Evolutionary conservation across 2,329 filamentous ascomycete genomes (phyloP), one percentile per base, ranked within the genome.

Genomic region (Aspergillus sclerotialis): DNA sequence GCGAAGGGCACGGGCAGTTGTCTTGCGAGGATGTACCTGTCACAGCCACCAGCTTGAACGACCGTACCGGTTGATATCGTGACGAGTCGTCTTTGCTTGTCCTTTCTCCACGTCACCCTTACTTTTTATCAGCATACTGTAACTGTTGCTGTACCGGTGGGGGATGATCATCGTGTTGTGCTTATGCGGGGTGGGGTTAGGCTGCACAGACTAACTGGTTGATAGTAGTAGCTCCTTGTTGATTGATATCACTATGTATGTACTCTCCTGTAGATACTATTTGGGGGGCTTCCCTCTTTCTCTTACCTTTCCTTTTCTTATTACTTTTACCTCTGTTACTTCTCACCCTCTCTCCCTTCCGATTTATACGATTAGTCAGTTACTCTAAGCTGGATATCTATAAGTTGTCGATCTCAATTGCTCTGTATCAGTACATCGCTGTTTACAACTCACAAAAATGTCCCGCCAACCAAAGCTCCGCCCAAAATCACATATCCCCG

Each of bases 391-490:
- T n/a, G n/a, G n/a, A n/a, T n/a, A n/a, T n/a, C n/a, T n/a, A n/a
- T n/a, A n/a, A n/a, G n/a, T n/a, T n/a, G n/a, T n/a, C n/a, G n/a
- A n/a, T n/a, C n/a, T n/a, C n/a, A n/a, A n/a, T n/a, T n/a, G n/a
- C n/a, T n/a, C n/a, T n/a, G n/a, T n/a, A n/a, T n/a, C n/a, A n/a
- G n/a, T n/a, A n/a, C n/a, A n/a, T n/a, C 19, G 24, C 13, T 32
- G 21, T 33, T 27, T 28, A 15, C 17, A 15, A n/a, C n/a, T n/a
- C 29, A 14, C 7, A 12, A 11, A 24, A 25, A 76, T 76, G 56
- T 55, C 54, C 23, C 53, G 52, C 39, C 60, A 61, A 45, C 58
- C 56, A 12, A 61, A 59, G 41, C 46, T 63, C 35, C 57, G 55
- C 37, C 62, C 58, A 14, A 66, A 64, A 42, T 50, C 52, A 31